These are phyloP conservation scores for Pulveroboletus sp. DNA, from an alignment of 768 basidiomycete species.

Conservation along the genomic window DNA sequence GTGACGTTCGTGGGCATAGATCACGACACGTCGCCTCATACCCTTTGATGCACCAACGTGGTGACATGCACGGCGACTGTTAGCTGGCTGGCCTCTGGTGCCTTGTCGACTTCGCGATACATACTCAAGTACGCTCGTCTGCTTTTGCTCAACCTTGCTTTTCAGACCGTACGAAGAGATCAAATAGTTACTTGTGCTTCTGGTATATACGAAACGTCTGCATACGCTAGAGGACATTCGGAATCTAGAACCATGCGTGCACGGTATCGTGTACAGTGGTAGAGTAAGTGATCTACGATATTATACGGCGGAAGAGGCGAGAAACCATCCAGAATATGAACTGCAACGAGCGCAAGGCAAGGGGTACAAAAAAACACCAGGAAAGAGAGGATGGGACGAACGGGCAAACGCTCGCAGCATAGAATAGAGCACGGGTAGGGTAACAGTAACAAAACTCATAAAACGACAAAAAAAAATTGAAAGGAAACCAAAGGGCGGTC, in stretches of 20 bases:
- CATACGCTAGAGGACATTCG: not conserved
- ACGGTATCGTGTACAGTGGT: conserved; percentile 13
- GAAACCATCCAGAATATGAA: conserved; percentile 3
- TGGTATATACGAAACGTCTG: conserved; percentile 6
- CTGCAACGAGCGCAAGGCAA: not conserved
- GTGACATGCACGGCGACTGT: too few relatives aligned
- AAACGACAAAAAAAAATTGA: not conserved
- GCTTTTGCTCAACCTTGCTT: not conserved
- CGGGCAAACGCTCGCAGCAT: conserved; percentile 1
- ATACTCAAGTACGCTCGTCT: too few relatives aligned
- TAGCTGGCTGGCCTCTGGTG: too few relatives aligned
- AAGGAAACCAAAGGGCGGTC: not conserved
- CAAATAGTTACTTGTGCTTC: not conserved
- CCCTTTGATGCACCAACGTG: too few relatives aligned
- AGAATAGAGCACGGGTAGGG: conserved; percentile 13
- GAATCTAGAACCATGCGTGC: conserved; percentile 3
- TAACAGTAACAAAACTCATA: conserved; percentile 2
- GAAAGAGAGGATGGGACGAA: not conserved
- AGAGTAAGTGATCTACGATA: conserved; percentile 13
- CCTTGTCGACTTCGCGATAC: too few relatives aligned
- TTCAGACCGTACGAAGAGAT: too few relatives aligned
- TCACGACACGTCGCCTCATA: too few relatives aligned
- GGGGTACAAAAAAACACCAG: not conserved
- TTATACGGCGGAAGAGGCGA: conserved; percentile 2
- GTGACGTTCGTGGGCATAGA: too few relatives aligned